Evolutionary conservation across 345 rosid genomes (phyloP).

Genomic region (Populus nigra): DNA sequence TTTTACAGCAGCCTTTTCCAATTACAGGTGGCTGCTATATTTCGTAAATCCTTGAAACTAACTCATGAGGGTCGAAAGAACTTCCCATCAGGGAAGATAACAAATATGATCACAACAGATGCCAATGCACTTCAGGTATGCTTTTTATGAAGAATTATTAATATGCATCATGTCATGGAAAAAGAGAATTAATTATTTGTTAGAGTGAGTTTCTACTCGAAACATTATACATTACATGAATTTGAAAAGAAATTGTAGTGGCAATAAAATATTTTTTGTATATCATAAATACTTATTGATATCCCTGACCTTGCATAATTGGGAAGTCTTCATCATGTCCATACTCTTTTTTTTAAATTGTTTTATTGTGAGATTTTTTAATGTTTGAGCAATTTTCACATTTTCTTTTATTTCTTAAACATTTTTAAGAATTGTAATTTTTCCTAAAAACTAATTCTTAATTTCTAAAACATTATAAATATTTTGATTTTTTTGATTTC

Average conservation of each 20-base stretch:
- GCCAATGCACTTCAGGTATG: slow-evolving; percentile 36
- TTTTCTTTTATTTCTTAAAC: not conserved
- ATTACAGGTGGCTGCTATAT: slow-evolving; percentile 34
- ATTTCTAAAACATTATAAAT: no score
- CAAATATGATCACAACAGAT: slow-evolving; percentile 39
- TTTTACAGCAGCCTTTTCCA: not conserved
- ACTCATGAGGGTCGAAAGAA: slow-evolving; percentile 31
- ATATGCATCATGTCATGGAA: not conserved
- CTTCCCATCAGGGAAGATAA: slow-evolving; percentile 31
- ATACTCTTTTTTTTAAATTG: no score
- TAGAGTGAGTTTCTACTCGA: not conserved
- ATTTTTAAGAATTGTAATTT: no score
- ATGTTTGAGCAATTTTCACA: not conserved
- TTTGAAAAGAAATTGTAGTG: not conserved
- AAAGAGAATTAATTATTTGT: not conserved
- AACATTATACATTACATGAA: not conserved
- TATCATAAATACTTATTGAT: not conserved
- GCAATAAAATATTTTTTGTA: not conserved
- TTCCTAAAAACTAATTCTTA: no score
- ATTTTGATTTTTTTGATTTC: no score
- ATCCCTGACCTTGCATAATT: not conserved
- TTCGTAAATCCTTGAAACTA: slow-evolving; percentile 30
- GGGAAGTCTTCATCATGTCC: not conserved
- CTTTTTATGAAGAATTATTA: not conserved
- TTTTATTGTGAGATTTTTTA: not conserved